Evolutionary conservation across 2,329 filamentous ascomycete genomes (phyloP).

Genomic region (Stachybotrys chlorohalonatus): DNA sequence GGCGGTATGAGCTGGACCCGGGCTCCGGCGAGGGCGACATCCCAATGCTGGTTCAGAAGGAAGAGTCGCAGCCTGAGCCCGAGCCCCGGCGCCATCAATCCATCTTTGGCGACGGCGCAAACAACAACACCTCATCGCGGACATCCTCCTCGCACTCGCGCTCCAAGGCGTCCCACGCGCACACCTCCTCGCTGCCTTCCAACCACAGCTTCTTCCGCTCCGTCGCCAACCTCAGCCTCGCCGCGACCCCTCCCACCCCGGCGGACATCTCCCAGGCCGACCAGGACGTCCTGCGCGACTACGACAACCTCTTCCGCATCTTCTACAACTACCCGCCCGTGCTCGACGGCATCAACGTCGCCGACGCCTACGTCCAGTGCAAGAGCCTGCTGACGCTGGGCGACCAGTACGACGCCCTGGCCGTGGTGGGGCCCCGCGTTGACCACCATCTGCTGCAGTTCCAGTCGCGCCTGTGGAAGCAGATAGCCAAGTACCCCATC

Average conservation of each 20-base stretch:
- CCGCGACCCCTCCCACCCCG: conserved; percentile 32
- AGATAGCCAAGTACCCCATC: conserved; percentile 92
- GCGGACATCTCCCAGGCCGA: conserved; percentile 47
- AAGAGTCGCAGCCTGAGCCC: conserved; percentile 23
- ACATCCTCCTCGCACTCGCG: conserved; percentile 30
- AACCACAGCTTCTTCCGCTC: conserved; percentile 68
- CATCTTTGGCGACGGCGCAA: conserved; percentile 26
- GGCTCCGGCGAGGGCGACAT: conserved; percentile 65
- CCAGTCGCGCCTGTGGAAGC: conserved; percentile 84
- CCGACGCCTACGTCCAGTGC: conserved; percentile 87
- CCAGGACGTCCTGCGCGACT: conserved; percentile 76
- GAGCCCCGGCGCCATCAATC: conserved; percentile 13
- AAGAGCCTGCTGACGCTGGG: conserved; percentile 80
- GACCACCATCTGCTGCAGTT: conserved; percentile 93
- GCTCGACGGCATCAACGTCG: conserved; percentile 80
- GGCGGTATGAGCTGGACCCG: conserved; percentile 83
- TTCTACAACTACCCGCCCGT: conserved; percentile 89
- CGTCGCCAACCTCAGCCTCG: conserved; percentile 65
- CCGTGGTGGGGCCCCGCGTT: conserved; percentile 79
- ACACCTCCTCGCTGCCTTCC: conserved; percentile 34
- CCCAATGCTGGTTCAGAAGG: conserved; percentile 81
- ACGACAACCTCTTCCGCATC: conserved; percentile 89
- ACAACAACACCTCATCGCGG: conserved; percentile 32
- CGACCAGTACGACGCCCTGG: conserved; percentile 89
- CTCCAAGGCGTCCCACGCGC: conserved; percentile 35